Conservation (phyloP, 345 rosid species). For the Laguncularia racemosa region DNA sequence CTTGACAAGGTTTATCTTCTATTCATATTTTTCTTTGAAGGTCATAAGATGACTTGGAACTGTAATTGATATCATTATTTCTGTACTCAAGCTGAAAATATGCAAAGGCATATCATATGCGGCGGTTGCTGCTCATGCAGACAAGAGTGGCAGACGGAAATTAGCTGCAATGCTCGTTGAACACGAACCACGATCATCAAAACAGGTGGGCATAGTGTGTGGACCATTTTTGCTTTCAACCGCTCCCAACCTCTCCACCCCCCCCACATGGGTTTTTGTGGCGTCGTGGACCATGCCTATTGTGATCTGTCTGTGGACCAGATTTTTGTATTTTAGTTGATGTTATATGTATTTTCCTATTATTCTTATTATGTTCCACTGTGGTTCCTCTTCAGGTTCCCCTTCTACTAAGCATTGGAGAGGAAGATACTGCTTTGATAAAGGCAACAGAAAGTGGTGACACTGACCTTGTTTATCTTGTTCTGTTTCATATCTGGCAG, state of each 20-base stretch:
- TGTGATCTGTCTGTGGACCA: constrained; percentile 1
- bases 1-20: constrained; percentile 75
- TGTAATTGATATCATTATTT: constrained; percentile 15
- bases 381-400: constrained; percentile 54
- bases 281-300: neutral
- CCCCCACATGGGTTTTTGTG: no score
- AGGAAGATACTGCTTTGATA: constrained; percentile 83
- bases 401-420: constrained; percentile 85
- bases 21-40: neutral
- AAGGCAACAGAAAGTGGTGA: constrained; percentile 98
- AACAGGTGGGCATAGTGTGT: constrained; percentile 43
- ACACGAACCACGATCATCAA: constrained; percentile 91
- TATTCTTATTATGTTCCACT: neutral
- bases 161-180: constrained; percentile 96
- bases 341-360: neutral
- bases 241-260: no score
- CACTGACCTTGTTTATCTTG: constrained; percentile 92
- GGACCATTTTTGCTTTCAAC: constrained; percentile 7
- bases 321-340: neutral
- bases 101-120: constrained; percentile 95
- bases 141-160: constrained; percentile 83
- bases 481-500: constrained; percentile 92
- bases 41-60: constrained; percentile 1
- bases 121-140: constrained; percentile 99
- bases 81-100: constrained; percentile 66